These are phyloP conservation scores for Diaporthe humulicola DNA, from an alignment of 2,329 filamentous ascomycete species.

Conservation along the genomic window DNA sequence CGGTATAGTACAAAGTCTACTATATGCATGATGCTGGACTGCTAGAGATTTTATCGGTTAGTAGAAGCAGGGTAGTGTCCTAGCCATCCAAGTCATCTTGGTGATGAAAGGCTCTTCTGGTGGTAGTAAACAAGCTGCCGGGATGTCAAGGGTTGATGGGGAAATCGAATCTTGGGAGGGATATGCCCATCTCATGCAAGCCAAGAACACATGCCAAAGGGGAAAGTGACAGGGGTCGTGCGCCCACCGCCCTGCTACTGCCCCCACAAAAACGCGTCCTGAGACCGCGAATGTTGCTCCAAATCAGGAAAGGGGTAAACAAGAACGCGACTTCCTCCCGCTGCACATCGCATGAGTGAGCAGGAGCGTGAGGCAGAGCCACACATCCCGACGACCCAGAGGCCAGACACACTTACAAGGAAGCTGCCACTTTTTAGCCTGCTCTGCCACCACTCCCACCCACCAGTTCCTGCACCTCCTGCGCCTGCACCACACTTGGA, in stretches of 20 bases:
- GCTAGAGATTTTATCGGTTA: background rate
- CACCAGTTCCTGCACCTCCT: slow-evolving; percentile 26
- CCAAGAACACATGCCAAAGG: slow-evolving; percentile 25
- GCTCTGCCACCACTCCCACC: slow-evolving; percentile 25
- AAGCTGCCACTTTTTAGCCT: slow-evolving; percentile 36
- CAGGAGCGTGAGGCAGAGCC: background rate
- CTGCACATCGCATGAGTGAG: background rate
- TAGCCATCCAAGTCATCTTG: background rate
- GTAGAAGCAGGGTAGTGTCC: background rate
- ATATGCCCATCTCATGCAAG: slow-evolving; percentile 26
- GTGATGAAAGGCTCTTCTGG: background rate
- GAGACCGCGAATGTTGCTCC: slow-evolving; percentile 35
- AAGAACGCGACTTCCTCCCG: slow-evolving; percentile 37
- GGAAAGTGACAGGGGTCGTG: slow-evolving; percentile 25
- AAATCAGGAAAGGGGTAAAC: slow-evolving; percentile 41
- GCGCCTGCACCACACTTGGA: slow-evolving; percentile 19
- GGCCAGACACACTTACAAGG: slow-evolving; percentile 23
- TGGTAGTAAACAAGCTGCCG: slow-evolving; percentile 7
- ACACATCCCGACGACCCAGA: background rate
- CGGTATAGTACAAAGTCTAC: background rate
- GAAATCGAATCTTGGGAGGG: slow-evolving; percentile 30
- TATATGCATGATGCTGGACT: background rate
- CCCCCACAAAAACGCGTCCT: slow-evolving; percentile 37
- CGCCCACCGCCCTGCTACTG: slow-evolving; percentile 5
- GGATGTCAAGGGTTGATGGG: slow-evolving; percentile 17